Evolutionary conservation across 1,139 yeast genomes (phyloP).

Genomic region (Pneumocystis wakefieldiae): DNA sequence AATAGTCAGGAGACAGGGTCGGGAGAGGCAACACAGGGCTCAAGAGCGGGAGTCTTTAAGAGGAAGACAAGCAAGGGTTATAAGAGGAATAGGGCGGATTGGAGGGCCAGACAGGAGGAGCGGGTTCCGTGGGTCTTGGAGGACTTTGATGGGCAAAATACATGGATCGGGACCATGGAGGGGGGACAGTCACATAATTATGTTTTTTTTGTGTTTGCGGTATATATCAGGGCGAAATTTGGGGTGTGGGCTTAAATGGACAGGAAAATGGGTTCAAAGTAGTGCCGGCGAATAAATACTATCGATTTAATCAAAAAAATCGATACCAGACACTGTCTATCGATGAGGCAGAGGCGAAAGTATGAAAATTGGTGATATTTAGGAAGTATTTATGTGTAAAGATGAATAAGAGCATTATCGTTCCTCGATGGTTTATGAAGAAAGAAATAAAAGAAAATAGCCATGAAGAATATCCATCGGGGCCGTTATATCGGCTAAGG

Average conservation of each 20-base stretch:
- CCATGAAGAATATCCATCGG: slow-evolving; percentile 10
- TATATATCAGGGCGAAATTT: not conserved
- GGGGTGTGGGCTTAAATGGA: not conserved
- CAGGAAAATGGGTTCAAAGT: slow-evolving; percentile 10
- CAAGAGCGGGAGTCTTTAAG: slow-evolving; percentile 46
- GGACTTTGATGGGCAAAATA: slow-evolving; percentile 85
- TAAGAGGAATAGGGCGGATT: slow-evolving; percentile 63
- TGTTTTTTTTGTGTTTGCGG: slow-evolving; percentile 38
- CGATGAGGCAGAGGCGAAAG: slow-evolving; percentile 73
- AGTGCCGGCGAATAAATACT: slow-evolving; percentile 51
- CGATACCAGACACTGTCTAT: slow-evolving; percentile 83
- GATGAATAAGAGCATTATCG: slow-evolving; percentile 32
- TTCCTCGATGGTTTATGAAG: slow-evolving; percentile 93
- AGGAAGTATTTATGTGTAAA: slow-evolving; percentile 17
- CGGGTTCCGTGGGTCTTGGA: slow-evolving; percentile 96
- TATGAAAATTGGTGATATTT: not conserved
- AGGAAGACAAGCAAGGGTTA: slow-evolving; percentile 76
- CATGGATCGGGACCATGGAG: slow-evolving; percentile 91
- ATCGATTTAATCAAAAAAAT: slow-evolving; percentile 83
- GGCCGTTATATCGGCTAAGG: slow-evolving; percentile 11
- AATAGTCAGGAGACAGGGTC: slow-evolving; percentile 39
- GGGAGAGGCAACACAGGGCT: slow-evolving; percentile 76
- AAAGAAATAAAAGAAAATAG: slow-evolving; percentile 35
- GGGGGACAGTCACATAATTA: slow-evolving; percentile 83
- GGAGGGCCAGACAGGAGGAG: slow-evolving; percentile 81